phyloP scores from a whole-genome alignment of 208 protist genomes.

The Trypanosoma melophagium region DNA sequence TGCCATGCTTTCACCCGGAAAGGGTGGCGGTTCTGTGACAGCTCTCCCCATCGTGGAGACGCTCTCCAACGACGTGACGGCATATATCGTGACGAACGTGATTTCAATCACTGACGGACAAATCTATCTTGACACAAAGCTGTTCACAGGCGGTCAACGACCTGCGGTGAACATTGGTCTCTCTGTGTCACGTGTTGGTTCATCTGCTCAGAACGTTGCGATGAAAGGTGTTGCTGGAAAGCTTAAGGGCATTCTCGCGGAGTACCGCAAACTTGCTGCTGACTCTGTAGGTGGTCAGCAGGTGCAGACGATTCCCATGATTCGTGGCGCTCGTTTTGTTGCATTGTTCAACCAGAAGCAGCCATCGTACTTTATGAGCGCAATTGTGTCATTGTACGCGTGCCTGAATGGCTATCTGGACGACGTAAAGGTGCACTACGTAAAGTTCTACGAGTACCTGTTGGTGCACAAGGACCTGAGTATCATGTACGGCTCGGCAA shows the following conservation, averaged over 20 bases:
- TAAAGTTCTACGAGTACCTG: constrained; percentile 89
- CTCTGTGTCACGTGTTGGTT: constrained; percentile 93
- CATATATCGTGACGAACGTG: constrained; percentile 94
- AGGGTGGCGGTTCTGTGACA: constrained; percentile 88
- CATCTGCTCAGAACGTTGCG: constrained; percentile 90
- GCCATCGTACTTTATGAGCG: constrained; percentile 83
- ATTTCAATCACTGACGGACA: constrained; percentile 96
- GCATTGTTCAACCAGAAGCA: constrained; percentile 88
- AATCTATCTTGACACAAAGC: constrained; percentile 93
- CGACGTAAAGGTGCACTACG: constrained; percentile 85
- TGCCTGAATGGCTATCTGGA: constrained; percentile 85
- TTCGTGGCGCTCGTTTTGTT: constrained; percentile 79
- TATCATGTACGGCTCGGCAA: constrained; percentile 80
- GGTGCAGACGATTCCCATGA: constrained; percentile 80
- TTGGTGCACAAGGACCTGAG: constrained; percentile 84
- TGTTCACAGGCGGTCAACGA: constrained; percentile 92
- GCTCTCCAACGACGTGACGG: constrained; percentile 93
- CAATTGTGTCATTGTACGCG: constrained; percentile 78
- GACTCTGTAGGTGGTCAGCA: constrained; percentile 75
- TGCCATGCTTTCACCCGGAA: constrained; percentile 83
- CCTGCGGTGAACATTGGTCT: constrained; percentile 94
- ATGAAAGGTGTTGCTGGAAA: constrained; percentile 92
- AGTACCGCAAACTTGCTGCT: constrained; percentile 93
- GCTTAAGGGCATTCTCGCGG: constrained; percentile 92
- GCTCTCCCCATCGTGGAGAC: constrained; percentile 93